phyloP scores from a whole-genome alignment of 169 alveolate species.

The Perkinsus olseni region DNA sequence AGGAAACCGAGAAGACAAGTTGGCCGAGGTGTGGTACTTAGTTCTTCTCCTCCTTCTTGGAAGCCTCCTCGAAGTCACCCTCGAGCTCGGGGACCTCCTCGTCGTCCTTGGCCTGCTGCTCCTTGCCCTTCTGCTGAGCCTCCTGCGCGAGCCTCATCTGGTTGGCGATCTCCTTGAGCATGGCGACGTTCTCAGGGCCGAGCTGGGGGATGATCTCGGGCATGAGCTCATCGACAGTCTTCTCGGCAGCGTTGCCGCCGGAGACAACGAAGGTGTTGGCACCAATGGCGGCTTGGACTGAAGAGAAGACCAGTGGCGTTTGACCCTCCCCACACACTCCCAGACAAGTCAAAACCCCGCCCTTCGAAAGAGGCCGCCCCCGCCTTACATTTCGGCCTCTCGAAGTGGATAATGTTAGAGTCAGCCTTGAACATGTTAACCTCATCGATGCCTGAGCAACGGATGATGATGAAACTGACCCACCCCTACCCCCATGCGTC shows the following conservation, averaged over 20 bases:
- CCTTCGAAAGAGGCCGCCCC: too few species aligned
- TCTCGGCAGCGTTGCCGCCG: not conserved
- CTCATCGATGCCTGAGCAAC: not conserved
- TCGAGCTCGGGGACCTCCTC: not conserved
- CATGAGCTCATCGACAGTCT: slow-evolving; percentile 1
- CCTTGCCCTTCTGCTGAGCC: not conserved
- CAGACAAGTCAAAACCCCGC: too few species aligned
- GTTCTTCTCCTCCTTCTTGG: not conserved
- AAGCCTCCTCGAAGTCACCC: slow-evolving; percentile 1
- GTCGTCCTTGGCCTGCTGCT: not conserved
- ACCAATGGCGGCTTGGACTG: not conserved
- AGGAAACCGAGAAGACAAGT: not conserved
- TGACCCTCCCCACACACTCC: too few species aligned
- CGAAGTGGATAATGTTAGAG: not conserved
- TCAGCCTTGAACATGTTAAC: not conserved
- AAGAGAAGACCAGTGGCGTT: not conserved
- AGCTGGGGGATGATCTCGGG: not conserved
- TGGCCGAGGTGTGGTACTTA: not conserved
- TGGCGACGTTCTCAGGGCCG: not conserved
- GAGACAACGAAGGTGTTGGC: not conserved
- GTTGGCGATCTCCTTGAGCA: slow-evolving; percentile 2
- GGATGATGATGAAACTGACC: too few species aligned
- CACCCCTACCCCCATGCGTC: too few species aligned
- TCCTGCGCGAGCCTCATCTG: not conserved
- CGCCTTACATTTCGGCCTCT: not conserved